Conservation (phyloP, 495 filamentous ascomycete genomes). For the Stereocaulon alpinum region DNA sequence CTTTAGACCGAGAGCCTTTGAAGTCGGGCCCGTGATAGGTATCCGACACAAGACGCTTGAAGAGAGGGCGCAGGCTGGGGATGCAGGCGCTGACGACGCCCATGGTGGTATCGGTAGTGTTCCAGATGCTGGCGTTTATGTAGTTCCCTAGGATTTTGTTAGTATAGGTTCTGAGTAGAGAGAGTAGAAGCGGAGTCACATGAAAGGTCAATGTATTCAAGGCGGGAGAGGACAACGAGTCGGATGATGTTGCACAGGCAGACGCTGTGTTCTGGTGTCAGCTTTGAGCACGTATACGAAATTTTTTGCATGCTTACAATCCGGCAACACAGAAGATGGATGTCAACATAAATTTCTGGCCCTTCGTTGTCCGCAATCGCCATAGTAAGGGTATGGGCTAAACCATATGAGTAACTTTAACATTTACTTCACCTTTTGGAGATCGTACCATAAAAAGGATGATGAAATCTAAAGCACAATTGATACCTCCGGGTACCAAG, state of each 20-base stretch:
- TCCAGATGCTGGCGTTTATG: constrained; percentile 23
- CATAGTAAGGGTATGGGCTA: constrained; percentile 17
- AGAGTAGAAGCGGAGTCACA: background rate
- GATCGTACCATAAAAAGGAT: constrained; percentile 11
- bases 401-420: background rate
- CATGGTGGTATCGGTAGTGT: constrained; percentile 15
- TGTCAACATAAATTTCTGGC: constrained; percentile 13
- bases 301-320: constrained; percentile 8
- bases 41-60: background rate
- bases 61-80: constrained; percentile 18
- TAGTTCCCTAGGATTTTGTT: constrained; percentile 8
- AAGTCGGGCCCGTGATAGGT: constrained; percentile 9
- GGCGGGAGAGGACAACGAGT: constrained; percentile 9
- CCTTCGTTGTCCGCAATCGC: constrained; percentile 9
- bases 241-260: constrained; percentile 10
- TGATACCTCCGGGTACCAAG: constrained; percentile 10
- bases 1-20: background rate
- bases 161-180: background rate
- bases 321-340: constrained; percentile 15
- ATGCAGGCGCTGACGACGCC: constrained; percentile 20
- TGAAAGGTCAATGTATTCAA: constrained; percentile 6
- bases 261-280: background rate
- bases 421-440: background rate
- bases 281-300: background rate
- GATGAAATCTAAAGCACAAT: constrained; percentile 13